phyloP scores from a whole-genome alignment of 441 rosid genomes.

The Erodium trifolium region DNA sequence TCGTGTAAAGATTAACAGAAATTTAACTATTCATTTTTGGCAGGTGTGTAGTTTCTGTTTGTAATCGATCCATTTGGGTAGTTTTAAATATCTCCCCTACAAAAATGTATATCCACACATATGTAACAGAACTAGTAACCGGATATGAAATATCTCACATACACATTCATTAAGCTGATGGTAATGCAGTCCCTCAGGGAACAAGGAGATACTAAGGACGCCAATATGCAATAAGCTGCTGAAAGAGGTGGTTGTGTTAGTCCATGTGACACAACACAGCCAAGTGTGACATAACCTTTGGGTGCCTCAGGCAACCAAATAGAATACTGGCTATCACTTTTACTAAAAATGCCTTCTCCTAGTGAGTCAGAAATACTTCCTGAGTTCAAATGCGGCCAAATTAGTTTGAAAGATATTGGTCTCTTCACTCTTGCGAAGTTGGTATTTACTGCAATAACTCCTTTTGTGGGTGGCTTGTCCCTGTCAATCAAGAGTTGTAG shows the following conservation, averaged over 20 bases:
- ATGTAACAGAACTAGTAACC: neutral
- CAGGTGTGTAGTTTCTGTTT: too few species aligned
- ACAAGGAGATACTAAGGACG: slow-evolving; percentile 79
- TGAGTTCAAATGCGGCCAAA: slow-evolving; percentile 56
- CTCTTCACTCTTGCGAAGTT: slow-evolving; percentile 72
- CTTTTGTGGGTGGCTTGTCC: slow-evolving; percentile 96
- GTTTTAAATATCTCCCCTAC: neutral
- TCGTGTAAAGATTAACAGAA: too few species aligned
- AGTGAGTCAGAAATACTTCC: slow-evolving; percentile 31
- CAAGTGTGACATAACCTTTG: slow-evolving; percentile 73
- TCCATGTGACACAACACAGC: slow-evolving; percentile 80
- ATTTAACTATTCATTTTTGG: too few species aligned
- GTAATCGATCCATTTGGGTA: too few species aligned
- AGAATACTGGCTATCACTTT: slow-evolving; percentile 39
- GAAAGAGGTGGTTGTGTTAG: slow-evolving; percentile 58
- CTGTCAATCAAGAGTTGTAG: slow-evolving; percentile 39
- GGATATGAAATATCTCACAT: slow-evolving; percentile 27
- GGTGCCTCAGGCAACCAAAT: slow-evolving; percentile 97
- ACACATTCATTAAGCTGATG: slow-evolving; percentile 37
- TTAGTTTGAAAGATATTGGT: slow-evolving; percentile 65
- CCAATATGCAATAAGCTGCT: slow-evolving; percentile 67
- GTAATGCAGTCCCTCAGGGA: slow-evolving; percentile 42
- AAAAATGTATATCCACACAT: neutral
- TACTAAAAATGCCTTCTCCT: slow-evolving; percentile 19
- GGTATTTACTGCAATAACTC: slow-evolving; percentile 80